phyloP scores from a whole-genome alignment of 106 monocot genomes.

The Dendrobium nobile region DNA sequence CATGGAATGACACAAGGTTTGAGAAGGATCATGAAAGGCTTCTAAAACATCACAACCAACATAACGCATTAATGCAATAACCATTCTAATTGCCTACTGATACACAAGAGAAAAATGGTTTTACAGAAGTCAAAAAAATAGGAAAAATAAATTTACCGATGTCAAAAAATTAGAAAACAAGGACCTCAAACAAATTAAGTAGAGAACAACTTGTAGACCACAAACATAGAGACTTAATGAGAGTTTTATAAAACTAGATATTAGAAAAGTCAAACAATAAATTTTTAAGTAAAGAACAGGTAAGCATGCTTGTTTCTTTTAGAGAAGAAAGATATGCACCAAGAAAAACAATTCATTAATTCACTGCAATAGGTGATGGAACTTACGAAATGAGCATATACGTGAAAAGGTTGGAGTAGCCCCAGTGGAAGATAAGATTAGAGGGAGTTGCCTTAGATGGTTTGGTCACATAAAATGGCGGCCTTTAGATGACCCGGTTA shows the following conservation, averaged over 20 bases:
- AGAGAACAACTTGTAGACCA: neutral
- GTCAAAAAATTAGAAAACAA: neutral
- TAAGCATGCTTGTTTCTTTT: neutral
- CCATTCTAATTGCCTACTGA: no score
- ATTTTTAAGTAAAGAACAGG: neutral
- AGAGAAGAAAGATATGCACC: neutral
- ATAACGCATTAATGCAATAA: no score
- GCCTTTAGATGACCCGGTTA: no score
- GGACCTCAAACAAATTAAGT: neutral
- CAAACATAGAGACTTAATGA: neutral
- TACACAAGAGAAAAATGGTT: no score
- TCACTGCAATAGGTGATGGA: neutral
- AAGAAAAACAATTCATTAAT: neutral
- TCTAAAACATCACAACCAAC: no score
- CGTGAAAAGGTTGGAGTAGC: no score
- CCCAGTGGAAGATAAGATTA: no score
- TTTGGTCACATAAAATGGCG: no score
- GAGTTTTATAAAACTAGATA: neutral
- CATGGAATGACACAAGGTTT: no score
- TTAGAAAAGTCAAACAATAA: neutral
- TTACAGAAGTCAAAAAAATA: neutral
- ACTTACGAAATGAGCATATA: no score
- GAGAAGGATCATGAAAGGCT: no score
- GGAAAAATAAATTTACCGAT: neutral
- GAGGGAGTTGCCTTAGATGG: no score